Evolutionary conservation across 2,329 filamentous ascomycete genomes (phyloP).

Genomic region (Chaetomium sp.): DNA sequence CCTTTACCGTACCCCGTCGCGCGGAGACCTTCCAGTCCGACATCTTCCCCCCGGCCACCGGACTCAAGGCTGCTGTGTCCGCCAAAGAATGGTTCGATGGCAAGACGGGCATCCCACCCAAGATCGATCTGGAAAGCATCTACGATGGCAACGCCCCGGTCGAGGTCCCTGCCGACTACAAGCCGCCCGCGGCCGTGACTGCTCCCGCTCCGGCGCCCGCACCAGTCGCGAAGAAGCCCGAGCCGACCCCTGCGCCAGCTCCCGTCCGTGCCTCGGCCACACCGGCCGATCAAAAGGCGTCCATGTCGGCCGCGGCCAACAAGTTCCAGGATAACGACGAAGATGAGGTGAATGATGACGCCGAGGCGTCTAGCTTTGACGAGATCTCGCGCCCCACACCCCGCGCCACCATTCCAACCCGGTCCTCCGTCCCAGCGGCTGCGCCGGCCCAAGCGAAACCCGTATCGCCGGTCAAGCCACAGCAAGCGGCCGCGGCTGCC

Average conservation of each 20-base stretch:
- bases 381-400: conserved; percentile 72
- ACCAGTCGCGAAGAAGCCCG: conserved; percentile 46
- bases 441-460: conserved; percentile 35
- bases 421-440: conserved; percentile 15
- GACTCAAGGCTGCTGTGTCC: conserved; percentile 72
- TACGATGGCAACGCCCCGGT: conserved; percentile 78
- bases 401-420: conserved; percentile 37
- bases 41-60: conserved; percentile 83
- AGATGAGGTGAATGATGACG: conserved; percentile 40
- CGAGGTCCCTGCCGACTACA: conserved; percentile 67
- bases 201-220: conserved; percentile 33
- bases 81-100: conserved; percentile 80
- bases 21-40: conserved; percentile 95
- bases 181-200: conserved; percentile 42
- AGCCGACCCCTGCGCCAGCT: conserved; percentile 40
- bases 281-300: conserved; percentile 78
- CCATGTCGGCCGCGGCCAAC: conserved; percentile 76
- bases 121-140: conserved; percentile 87
- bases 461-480: conserved; percentile 37
- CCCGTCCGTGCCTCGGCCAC: conserved; percentile 51
- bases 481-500: conserved; percentile 26
- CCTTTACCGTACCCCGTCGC: conserved; percentile 90
- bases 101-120: conserved; percentile 76
- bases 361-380: conserved; percentile 74
- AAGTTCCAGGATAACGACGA: conserved; percentile 73